Conservation (phyloP, 306 rosid species). For the Hippophae gyantsensis region DNA sequence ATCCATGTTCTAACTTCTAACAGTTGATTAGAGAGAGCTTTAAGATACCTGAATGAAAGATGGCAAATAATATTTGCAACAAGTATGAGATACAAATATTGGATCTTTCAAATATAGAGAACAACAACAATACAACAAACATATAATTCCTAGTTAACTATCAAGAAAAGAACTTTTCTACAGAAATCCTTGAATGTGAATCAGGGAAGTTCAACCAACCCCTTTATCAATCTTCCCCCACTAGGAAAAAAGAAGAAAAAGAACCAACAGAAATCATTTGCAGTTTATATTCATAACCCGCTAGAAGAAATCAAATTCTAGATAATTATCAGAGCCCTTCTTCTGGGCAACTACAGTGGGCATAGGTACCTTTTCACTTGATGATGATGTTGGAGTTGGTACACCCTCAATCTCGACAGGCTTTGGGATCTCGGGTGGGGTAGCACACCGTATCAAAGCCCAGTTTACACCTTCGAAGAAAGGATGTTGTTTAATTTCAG, state of each 20-base stretch:
- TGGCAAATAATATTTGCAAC: constrained; percentile 43
- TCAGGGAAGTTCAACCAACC: constrained; percentile 41
- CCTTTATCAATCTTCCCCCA: not conserved
- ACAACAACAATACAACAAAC: constrained; percentile 32
- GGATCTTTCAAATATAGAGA: constrained; percentile 32
- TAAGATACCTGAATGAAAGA: constrained; percentile 27
- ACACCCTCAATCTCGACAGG: constrained; percentile 71
- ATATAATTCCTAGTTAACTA: constrained; percentile 45
- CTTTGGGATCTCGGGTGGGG: constrained; percentile 93
- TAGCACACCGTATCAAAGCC: constrained; percentile 96
- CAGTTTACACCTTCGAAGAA: constrained; percentile 97
- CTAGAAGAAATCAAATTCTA: constrained; percentile 99
- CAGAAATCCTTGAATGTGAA: constrained; percentile 36
- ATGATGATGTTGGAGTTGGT: constrained; percentile 58
- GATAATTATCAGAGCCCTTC: constrained; percentile 77
- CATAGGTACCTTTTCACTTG: constrained; percentile 45
- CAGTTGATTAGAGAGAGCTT: constrained; percentile 25
- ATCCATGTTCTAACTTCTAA: not conserved
- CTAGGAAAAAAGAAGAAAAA: not conserved
- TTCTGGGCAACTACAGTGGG: constrained; percentile 40
- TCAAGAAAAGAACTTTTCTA: constrained; percentile 23
- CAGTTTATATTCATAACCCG: constrained; percentile 19
- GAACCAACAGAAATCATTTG: constrained; percentile 29
- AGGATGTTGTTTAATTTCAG: constrained; percentile 91
- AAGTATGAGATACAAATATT: constrained; percentile 50